Conservation (phyloP, 106 monocot genomes). For the Gastrodia elata region DNA sequence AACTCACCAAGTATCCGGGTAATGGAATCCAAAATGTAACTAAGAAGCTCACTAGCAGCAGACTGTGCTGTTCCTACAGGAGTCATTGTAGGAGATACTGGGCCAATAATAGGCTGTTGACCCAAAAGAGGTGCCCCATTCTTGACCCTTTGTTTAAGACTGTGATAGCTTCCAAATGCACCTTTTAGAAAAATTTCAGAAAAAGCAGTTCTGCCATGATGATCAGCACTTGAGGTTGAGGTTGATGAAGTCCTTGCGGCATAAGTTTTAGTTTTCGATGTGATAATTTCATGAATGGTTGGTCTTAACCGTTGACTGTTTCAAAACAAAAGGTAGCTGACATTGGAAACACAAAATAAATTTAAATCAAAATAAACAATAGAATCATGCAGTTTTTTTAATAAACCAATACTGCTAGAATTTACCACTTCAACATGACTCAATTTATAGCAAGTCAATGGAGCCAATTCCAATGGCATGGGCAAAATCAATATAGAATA, state of each 20-base stretch:
- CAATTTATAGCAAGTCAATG: background rate
- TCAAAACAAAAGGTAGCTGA: slow-evolving; percentile 6
- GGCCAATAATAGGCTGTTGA: slow-evolving; percentile 57
- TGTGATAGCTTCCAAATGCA: slow-evolving; percentile 29
- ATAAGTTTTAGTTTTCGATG: slow-evolving; percentile 64
- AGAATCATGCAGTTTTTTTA: background rate
- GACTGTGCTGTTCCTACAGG: slow-evolving; percentile 69
- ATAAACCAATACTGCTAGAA: background rate
- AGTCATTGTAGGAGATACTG: slow-evolving; percentile 76
- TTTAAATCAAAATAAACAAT: slow-evolving; percentile 1
- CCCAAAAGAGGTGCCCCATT: slow-evolving; percentile 42
- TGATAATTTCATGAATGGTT: slow-evolving; percentile 87
- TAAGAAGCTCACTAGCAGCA: slow-evolving; percentile 72
- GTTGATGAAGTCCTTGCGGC: slow-evolving; percentile 33
- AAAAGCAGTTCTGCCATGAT: slow-evolving; percentile 19
- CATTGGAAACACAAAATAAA: slow-evolving; percentile 4
- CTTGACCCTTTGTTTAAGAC: slow-evolving; percentile 49
- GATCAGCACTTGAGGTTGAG: slow-evolving; percentile 29
- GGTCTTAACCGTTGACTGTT: slow-evolving; percentile 86
- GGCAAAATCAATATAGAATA: background rate
- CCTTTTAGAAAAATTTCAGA: slow-evolving; percentile 48
- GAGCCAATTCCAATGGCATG: background rate
- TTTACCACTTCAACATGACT: background rate
- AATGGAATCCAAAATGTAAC: slow-evolving; percentile 52
- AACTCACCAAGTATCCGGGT: slow-evolving; percentile 72